Conservation (phyloP, 257 asterid genomes). For the Gynochthodes officinalis region DNA sequence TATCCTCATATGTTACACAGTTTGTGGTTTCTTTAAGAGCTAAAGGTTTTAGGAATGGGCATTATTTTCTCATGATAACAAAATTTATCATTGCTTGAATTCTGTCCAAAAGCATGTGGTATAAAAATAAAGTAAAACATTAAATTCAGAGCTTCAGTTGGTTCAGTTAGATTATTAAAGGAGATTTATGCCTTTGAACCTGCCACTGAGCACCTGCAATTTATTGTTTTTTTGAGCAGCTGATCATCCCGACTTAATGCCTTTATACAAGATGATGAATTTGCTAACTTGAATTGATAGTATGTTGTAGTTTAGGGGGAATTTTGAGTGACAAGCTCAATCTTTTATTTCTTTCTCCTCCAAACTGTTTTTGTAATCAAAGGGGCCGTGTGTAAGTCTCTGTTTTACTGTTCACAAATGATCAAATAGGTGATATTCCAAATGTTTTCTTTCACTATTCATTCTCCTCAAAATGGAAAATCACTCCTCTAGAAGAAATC, state of each 20-base stretch:
- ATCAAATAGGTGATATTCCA: background rate
- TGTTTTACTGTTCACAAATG: background rate
- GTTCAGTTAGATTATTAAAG: background rate
- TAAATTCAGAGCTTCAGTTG: background rate
- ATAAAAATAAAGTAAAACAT: background rate
- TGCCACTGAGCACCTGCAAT: background rate
- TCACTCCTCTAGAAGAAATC: background rate
- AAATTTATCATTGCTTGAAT: background rate
- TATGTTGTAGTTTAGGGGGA: too few species aligned
- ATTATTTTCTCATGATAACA: background rate
- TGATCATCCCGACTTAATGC: background rate
- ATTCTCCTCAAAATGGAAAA: background rate
- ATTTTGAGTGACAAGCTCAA: background rate
- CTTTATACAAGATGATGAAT: background rate
- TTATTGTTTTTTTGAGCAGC: background rate
- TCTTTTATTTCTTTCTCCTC: background rate
- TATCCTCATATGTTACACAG: background rate
- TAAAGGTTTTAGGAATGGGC: background rate
- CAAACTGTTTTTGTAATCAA: background rate
- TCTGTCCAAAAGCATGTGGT: background rate
- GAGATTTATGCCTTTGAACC: background rate
- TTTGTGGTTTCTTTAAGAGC: background rate
- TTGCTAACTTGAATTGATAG: background rate
- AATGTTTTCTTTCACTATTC: background rate
- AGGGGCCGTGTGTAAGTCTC: too few species aligned